A percentile compares a stretch with the other conserved stretches of the same genome.
phyloP scores from a whole-genome alignment of 768 basidiomycete genomes.

The Cubamyces sp. region DNA sequence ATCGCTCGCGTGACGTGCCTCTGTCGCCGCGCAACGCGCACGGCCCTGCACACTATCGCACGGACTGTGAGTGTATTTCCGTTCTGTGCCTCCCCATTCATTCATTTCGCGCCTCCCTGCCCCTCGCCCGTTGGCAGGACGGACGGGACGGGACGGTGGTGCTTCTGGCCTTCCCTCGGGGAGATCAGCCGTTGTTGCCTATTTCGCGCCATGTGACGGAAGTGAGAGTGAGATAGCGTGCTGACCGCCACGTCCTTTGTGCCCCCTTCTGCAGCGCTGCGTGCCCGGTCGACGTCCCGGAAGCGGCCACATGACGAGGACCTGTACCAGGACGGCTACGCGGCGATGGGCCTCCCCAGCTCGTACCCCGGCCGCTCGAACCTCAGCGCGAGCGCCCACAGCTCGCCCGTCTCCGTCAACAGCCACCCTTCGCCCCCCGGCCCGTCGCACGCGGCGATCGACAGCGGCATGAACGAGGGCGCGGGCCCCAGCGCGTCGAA shows the following conservation, averaged over 20 bases:
- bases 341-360: conserved; percentile 44
- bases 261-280: conserved; percentile 50
- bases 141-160: too few species aligned
- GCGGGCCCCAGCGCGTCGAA: conserved; percentile 53
- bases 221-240: background rate
- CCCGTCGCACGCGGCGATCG: conserved; percentile 45
- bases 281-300: conserved; percentile 77
- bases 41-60: conserved; percentile 33
- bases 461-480: conserved; percentile 34
- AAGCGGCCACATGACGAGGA: conserved; percentile 73
- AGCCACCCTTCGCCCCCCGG: conserved; percentile 65
- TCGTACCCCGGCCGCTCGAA: conserved; percentile 41
- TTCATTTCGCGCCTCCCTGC: background rate
- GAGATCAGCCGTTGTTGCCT: conserved; percentile 25
- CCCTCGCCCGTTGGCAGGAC: background rate
- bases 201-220: conserved; percentile 9
- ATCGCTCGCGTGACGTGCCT: conserved; percentile 38
- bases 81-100: conserved; percentile 1
- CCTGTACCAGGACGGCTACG: conserved; percentile 40
- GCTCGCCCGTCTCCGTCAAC: conserved; percentile 75
- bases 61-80: conserved; percentile 36
- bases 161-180: conserved; percentile 22
- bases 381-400: conserved; percentile 58
- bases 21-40: conserved; percentile 34
- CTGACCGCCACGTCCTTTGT: conserved; percentile 8